Evolutionary conservation across 257 asterid genomes (phyloP).

Genomic region (Nicotiana knightiana): DNA sequence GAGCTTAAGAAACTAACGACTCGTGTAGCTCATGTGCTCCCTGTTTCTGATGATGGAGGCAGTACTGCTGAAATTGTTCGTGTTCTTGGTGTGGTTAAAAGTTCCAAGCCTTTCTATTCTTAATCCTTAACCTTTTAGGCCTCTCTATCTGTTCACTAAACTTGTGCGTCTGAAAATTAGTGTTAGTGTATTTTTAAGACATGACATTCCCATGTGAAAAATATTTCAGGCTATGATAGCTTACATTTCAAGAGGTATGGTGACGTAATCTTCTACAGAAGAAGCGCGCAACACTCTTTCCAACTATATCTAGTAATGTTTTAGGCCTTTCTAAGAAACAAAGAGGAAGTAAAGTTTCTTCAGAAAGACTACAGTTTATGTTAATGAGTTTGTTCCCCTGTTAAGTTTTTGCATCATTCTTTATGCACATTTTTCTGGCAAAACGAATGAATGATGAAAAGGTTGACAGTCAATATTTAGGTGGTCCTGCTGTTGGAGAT

Average conservation of each 20-base stretch:
- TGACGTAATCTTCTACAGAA: background rate
- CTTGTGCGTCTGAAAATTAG: background rate
- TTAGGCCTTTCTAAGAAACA: background rate
- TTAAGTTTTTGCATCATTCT: background rate
- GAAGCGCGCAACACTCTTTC: background rate
- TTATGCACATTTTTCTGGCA: background rate
- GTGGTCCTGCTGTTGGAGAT: conserved; percentile 99
- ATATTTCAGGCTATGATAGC: background rate
- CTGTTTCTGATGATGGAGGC: conserved; percentile 99
- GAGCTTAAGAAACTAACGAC: conserved; percentile 91
- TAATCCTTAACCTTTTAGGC: conserved; percentile 1
- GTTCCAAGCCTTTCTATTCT: background rate
- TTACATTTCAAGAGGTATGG: background rate
- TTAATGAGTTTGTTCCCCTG: background rate
- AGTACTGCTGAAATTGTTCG: conserved; percentile 99
- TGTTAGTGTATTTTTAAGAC: background rate
- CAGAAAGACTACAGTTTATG: conserved; percentile 2
- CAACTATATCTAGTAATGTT: background rate
- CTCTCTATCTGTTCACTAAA: background rate
- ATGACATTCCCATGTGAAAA: background rate
- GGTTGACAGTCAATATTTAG: conserved; percentile 28
- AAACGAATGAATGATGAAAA: background rate
- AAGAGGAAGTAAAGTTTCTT: background rate
- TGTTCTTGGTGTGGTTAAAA: conserved; percentile 67
- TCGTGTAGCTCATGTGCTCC: conserved; percentile 84